These are phyloP conservation scores for Colletotrichum lupini DNA, from an alignment of 2,329 filamentous ascomycete genomes.

Conservation along the genomic window DNA sequence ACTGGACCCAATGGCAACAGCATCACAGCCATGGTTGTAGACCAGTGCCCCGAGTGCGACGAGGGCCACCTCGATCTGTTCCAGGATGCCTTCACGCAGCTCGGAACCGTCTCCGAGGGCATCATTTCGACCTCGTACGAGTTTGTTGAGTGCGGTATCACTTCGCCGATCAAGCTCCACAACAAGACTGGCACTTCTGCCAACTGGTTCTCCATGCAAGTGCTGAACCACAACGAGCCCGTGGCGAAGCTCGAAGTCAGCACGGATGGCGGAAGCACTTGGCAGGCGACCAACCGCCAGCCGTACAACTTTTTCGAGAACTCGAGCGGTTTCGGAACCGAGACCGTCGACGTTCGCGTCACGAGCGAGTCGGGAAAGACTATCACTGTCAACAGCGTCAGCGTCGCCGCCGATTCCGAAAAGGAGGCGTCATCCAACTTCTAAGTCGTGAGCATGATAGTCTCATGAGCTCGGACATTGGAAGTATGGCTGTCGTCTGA, in stretches of 20 bases:
- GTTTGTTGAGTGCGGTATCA: conserved; percentile 54
- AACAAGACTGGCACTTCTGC: conserved; percentile 56
- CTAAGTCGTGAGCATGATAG: conserved; percentile 12
- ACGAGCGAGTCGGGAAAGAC: conserved; percentile 63
- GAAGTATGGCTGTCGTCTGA: not conserved
- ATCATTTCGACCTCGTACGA: conserved; percentile 49
- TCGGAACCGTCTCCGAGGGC: conserved; percentile 49
- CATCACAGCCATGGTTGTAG: conserved; percentile 72
- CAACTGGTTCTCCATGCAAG: conserved; percentile 63
- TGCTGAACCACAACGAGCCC: conserved; percentile 70
- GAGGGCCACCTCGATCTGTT: conserved; percentile 57
- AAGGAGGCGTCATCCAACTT: conserved; percentile 48
- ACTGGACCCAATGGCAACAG: conserved; percentile 66
- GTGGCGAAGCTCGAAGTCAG: conserved; percentile 69
- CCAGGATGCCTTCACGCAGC: conserved; percentile 51
- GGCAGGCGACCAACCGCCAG: conserved; percentile 64
- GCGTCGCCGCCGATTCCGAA: conserved; percentile 47
- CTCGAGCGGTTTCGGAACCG: conserved; percentile 63
- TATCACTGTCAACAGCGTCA: conserved; percentile 63
- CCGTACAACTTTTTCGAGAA: conserved; percentile 74
- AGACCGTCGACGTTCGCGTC: conserved; percentile 65
- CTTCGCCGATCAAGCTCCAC: conserved; percentile 52
- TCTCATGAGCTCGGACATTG: not conserved
- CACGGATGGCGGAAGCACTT: conserved; percentile 67
- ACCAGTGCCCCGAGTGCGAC: conserved; percentile 56